Evolutionary conservation across 176 grass and related monocot species (phyloP).

Genomic region (Microstegium vimineum): DNA sequence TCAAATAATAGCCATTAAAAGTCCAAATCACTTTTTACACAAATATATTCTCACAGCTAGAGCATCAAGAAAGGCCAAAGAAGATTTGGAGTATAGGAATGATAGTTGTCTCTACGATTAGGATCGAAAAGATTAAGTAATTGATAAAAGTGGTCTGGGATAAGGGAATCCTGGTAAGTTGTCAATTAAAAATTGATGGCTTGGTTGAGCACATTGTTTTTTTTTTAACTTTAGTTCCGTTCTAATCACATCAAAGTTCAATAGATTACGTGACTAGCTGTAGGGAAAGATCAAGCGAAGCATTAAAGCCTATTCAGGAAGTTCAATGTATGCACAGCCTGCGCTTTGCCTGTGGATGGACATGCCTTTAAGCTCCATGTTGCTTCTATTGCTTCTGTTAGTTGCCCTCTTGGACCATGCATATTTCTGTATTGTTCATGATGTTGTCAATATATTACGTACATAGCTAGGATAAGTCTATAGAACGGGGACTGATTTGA

Average conservation of each 20-base stretch:
- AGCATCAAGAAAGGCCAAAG: conserved; percentile 31
- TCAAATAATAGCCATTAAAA: conserved; percentile 46
- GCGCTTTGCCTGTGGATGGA: conserved; percentile 20
- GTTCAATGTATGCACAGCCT: conserved; percentile 37
- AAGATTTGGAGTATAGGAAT: conserved; percentile 35
- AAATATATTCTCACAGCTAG: conserved; percentile 36
- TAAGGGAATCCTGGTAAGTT: conserved; percentile 72
- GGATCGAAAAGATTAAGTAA: conserved; percentile 36
- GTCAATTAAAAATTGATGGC: conserved; percentile 36
- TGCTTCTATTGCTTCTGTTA: conserved; percentile 19
- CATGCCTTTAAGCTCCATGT: conserved; percentile 23
- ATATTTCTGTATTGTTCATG: conserved; percentile 3
- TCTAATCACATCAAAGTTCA: conserved; percentile 31
- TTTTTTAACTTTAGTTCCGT: conserved; percentile 24
- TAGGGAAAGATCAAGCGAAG: conserved; percentile 24
- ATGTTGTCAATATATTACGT: conserved; percentile 17
- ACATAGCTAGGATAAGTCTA: conserved; percentile 19
- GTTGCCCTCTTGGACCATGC: conserved; percentile 28
- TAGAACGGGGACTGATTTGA: conserved; percentile 29
- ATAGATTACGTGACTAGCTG: conserved; percentile 23
- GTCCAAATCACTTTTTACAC: conserved; percentile 32
- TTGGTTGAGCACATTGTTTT: conserved; percentile 23
- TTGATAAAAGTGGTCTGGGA: conserved; percentile 37
- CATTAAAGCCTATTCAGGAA: conserved; percentile 25
- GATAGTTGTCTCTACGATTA: conserved; percentile 25